Percentiles rank a stretch among this genome's conserved stretches.
Evolutionary conservation across 1,284 basidiomycete species (phyloP).

Genomic region (Ceratobasidium sp.): DNA sequence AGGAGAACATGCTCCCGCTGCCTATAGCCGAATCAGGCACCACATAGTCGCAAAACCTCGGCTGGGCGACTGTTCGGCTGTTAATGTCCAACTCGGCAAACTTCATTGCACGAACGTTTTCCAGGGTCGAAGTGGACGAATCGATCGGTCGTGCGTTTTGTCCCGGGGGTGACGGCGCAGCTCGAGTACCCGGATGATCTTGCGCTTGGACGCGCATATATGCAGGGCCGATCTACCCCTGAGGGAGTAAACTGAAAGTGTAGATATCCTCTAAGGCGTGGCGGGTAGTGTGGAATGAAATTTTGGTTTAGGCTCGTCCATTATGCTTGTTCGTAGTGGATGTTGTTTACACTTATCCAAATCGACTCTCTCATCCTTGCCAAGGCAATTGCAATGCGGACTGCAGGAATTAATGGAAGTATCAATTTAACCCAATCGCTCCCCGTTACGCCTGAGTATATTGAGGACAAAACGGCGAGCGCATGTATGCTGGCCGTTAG

Average conservation of each 20-base stretch:
- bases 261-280: too few relatives aligned
- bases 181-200: slow-evolving; percentile 21
- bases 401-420: too few relatives aligned
- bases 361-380: too few relatives aligned
- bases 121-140: slow-evolving; percentile 31
- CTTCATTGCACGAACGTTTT: slow-evolving; percentile 18
- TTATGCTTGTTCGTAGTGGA: too few relatives aligned
- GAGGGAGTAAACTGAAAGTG: too few relatives aligned
- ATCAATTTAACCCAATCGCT: slow-evolving; percentile 27
- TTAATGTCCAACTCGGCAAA: background rate
- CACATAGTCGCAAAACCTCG: background rate
- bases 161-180: slow-evolving; percentile 12
- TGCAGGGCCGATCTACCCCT: too few relatives aligned
- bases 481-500: too few relatives aligned
- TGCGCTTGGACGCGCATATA: slow-evolving; percentile 11
- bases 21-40: background rate
- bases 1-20: slow-evolving; percentile 60
- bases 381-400: too few relatives aligned
- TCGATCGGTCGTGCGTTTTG: slow-evolving; percentile 24
- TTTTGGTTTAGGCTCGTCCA: too few relatives aligned
- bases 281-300: too few relatives aligned
- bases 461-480: too few relatives aligned
- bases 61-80: background rate
- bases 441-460: slow-evolving; percentile 12
- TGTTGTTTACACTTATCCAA: too few relatives aligned